Conservation (phyloP, 2,329 filamentous ascomycete genomes). For the Xylariales sp. region DNA sequence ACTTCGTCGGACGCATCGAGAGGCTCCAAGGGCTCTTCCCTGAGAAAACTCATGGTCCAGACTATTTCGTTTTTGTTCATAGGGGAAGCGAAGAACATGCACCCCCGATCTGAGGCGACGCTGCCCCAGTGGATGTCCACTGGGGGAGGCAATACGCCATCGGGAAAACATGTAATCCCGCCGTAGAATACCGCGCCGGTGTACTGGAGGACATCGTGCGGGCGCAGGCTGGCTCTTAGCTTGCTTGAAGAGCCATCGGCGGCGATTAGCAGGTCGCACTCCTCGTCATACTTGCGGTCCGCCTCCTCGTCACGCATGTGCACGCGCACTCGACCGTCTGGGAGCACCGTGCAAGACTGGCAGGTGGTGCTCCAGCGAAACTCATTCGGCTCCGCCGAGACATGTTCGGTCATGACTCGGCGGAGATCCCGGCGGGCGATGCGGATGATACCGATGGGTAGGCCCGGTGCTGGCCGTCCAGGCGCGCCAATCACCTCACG, state of each 20-base stretch:
- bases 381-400: slow-evolving; percentile 5
- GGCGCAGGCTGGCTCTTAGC: slow-evolving; percentile 31
- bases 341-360: slow-evolving; percentile 10
- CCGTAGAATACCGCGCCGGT: slow-evolving; percentile 33
- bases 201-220: slow-evolving; percentile 32
- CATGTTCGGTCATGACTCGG: slow-evolving; percentile 24
- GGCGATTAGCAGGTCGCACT: slow-evolving; percentile 38
- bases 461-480: slow-evolving; percentile 21
- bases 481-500: slow-evolving; percentile 26
- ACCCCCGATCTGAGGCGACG: background rate
- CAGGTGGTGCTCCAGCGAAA: slow-evolving; percentile 10
- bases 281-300: slow-evolving; percentile 9
- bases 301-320: slow-evolving; percentile 16
- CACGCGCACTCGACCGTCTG: slow-evolving; percentile 13
- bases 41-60: background rate
- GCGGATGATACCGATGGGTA: slow-evolving; percentile 31
- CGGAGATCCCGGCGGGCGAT: slow-evolving; percentile 32
- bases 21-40: background rate
- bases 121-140: slow-evolving; percentile 31
- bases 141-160: slow-evolving; percentile 24
- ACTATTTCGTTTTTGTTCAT: background rate
- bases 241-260: slow-evolving; percentile 41
- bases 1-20: background rate
- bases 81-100: background rate
- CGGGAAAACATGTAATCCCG: slow-evolving; percentile 33